Percentiles rank a stretch among this genome's conserved stretches.
Evolutionary conservation across 1,284 basidiomycete species (phyloP).

Genomic region (Amylostereum areolatum): DNA sequence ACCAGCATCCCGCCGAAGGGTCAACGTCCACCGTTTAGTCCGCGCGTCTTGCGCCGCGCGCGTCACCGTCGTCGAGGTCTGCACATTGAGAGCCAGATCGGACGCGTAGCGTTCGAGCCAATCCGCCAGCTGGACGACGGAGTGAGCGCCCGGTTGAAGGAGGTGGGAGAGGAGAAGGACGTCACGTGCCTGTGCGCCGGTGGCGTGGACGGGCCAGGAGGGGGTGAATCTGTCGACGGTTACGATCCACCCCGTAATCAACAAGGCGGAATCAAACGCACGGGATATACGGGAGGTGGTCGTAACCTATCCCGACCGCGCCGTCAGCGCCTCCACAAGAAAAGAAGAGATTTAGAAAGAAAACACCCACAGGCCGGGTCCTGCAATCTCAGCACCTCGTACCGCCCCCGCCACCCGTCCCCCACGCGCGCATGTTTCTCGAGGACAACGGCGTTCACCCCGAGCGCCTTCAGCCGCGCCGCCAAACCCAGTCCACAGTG

Average conservation of each 20-base stretch:
- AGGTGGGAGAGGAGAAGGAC: constrained; percentile 21
- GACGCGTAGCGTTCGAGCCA: constrained; percentile 63
- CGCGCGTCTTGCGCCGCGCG: constrained; percentile 31
- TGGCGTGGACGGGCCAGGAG: constrained; percentile 9
- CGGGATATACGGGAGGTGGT: constrained; percentile 46
- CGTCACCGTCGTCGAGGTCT: constrained; percentile 45
- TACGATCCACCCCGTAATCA: too few relatives aligned
- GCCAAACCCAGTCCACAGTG: constrained; percentile 53
- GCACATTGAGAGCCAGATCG: constrained; percentile 56
- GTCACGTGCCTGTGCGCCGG: constrained; percentile 6
- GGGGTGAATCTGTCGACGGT: constrained; percentile 9
- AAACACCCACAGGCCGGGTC: constrained; percentile 47
- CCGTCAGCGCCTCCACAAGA: not conserved
- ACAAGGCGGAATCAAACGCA: constrained; percentile 20
- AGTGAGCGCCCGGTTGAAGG: too few relatives aligned
- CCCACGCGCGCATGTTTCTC: constrained; percentile 46
- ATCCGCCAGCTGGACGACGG: constrained; percentile 41
- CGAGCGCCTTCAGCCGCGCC: constrained; percentile 46
- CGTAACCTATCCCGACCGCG: constrained; percentile 11
- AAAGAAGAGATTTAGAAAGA: constrained; percentile 7
- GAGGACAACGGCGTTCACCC: constrained; percentile 41
- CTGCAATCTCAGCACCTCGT: constrained; percentile 50
- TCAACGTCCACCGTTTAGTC: constrained; percentile 44
- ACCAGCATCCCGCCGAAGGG: constrained; percentile 32
- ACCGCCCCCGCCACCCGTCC: constrained; percentile 48